phyloP scores from a whole-genome alignment of 169 alveolate genomes.

The Cryptosporidium tyzzeri region DNA sequence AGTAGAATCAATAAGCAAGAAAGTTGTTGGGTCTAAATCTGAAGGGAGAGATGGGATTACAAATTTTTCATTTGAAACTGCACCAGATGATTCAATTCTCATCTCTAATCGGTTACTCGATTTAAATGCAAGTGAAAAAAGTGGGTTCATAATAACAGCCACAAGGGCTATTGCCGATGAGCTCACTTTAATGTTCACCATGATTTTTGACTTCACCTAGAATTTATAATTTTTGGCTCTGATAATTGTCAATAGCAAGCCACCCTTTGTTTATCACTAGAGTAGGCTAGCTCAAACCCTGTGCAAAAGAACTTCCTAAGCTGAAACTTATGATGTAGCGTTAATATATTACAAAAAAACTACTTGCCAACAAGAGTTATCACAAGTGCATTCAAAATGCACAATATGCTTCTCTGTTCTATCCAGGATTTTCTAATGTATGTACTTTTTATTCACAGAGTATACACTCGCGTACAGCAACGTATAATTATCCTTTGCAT shows the following conservation, averaged over 20 bases:
- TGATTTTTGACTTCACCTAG: background rate
- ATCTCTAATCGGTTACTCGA: slow-evolving; percentile 48
- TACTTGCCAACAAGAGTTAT: slow-evolving; percentile 38
- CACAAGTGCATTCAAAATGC: slow-evolving; percentile 72
- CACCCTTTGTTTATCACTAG: slow-evolving; percentile 13
- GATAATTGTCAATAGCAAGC: background rate
- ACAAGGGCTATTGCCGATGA: slow-evolving; percentile 45
- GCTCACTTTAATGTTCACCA: slow-evolving; percentile 48
- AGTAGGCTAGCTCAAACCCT: slow-evolving; percentile 20
- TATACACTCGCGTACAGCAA: slow-evolving; percentile 55
- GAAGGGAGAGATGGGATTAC: slow-evolving; percentile 28
- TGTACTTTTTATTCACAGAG: slow-evolving; percentile 6
- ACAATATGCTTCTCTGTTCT: slow-evolving; percentile 51
- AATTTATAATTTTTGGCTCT: background rate
- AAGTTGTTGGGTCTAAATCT: slow-evolving; percentile 22
- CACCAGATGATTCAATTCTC: slow-evolving; percentile 46
- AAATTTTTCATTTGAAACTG: slow-evolving; percentile 10
- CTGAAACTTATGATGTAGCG: slow-evolving; percentile 35
- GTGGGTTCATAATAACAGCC: slow-evolving; percentile 43
- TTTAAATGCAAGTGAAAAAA: slow-evolving; percentile 7
- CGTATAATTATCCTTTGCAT: slow-evolving; percentile 55
- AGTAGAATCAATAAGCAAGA: slow-evolving; percentile 21
- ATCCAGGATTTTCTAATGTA: slow-evolving; percentile 34
- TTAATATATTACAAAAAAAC: slow-evolving; percentile 32
- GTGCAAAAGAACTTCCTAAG: slow-evolving; percentile 12